phyloP scores from a whole-genome alignment of 1,139 yeast species.

The Ogataea hybrid region DNA sequence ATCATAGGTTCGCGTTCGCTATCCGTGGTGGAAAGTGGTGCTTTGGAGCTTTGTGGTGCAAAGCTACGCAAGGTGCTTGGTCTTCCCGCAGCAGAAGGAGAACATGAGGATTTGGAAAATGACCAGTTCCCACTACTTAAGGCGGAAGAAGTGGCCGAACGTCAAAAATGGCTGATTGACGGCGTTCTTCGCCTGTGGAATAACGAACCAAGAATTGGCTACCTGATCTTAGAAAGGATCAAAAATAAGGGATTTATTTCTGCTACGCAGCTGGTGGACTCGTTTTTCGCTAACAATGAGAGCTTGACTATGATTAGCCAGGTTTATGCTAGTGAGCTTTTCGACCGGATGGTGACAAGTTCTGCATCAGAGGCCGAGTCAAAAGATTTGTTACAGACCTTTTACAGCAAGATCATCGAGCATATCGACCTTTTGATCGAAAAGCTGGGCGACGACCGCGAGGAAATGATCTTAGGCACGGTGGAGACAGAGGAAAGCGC shows the following conservation, averaged over 20 bases:
- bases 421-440: conserved; percentile 11
- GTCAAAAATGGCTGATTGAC: conserved; percentile 51
- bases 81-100: conserved; percentile 30
- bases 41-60: conserved; percentile 30
- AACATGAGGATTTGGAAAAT: conserved; percentile 38
- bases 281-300: conserved; percentile 38
- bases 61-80: conserved; percentile 46
- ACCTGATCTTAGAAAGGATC: conserved; percentile 64
- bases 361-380: conserved; percentile 14
- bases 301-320: conserved; percentile 23
- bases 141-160: conserved; percentile 26
- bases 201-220: conserved; percentile 78
- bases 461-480: too few species aligned
- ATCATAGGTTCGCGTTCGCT: conserved; percentile 87
- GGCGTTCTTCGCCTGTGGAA: conserved; percentile 77
- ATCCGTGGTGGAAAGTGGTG: conserved; percentile 62
- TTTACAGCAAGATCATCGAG: conserved; percentile 7
- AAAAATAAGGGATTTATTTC: conserved; percentile 49
- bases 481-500: too few species aligned
- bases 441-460: too few species aligned
- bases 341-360: conserved; percentile 27
- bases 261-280: conserved; percentile 42
- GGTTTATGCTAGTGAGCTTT: conserved; percentile 28
- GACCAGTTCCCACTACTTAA: conserved; percentile 19
- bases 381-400: neutral